Base-by-base conservation (phyloP, 768 basidiomycete genomes). In the Tricholoma sp. region DNA sequence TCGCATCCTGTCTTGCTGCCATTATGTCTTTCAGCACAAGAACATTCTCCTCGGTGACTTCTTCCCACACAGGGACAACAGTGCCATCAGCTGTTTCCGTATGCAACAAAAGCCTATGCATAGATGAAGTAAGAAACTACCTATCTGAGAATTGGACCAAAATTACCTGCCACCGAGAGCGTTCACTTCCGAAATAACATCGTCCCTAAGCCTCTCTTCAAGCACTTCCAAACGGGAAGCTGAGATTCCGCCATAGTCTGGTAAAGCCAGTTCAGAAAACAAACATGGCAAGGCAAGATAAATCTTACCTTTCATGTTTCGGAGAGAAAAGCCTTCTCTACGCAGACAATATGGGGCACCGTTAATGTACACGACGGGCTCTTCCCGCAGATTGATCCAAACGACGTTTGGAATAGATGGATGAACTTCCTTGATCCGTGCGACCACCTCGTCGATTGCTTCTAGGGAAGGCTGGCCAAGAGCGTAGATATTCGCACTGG, bases 211-310 rank as follows among this genome's bases (percentile, higher is more conserved):
- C 24, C 96, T 80, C 56, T 95, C 91, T 69, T 99, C 97, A 27
- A 98, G 77, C 2, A 88, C 80, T 69, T 98, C 97, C 49, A 98
- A 72, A 11, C 97, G 83, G 24, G 86, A 84, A 3, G 91, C 84
- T 0, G 95, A 96, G 52, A 99, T 98, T 3, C 97, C 97, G 46
- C 93, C 91, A 72, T 94, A 98, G 71, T 97, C 94, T 91, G 37
- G 9, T 45, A 12, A 27, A 45, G 16, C 50, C n/a, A 52, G 41
- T 9, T 41, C 35, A 54, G 14, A 19, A 47, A 31, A 50, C 53
- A 31, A 32, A 3, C n/a, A 54, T 6, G 2, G 16, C 16, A 37
- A 31, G 16, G 29, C n/a, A 31, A 31, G 29, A 3, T 50, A 9
- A 50, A 18, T 10, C 16, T 7, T 18, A 89, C 86, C 90, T 79